Evolutionary conservation across 2,329 filamentous ascomycete genomes (phyloP), one percentile per base, ranked within the genome.

Genomic region (Ophiocordyceps robertsii): DNA sequence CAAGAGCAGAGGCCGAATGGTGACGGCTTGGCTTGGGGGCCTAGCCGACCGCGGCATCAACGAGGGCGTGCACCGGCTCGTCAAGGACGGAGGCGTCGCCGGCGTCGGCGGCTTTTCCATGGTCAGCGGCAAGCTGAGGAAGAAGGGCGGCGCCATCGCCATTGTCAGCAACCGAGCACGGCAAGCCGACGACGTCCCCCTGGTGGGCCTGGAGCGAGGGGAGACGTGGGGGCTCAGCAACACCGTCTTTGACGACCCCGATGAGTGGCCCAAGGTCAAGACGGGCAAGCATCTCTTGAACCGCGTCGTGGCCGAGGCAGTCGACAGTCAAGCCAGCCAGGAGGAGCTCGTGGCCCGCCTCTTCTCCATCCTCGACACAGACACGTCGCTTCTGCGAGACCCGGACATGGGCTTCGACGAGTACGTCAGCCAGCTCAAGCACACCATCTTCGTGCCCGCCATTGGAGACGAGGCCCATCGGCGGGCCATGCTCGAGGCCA

Each of bases 41-140:
- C 59, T 67, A 11, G 60, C 66, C 1, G 59, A 64, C n/a, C 67
- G 73, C 51, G 59, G 61, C 14, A 64, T 73, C 2, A 57, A 63
- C 29, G 58, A 69, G 3, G 77, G 75, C 49, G 72, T 78, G 14
- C 53, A 67, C 42, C 61, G 63, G 10, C 62, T 80, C 50, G 65
- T 80, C 39, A 64, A 67, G 35, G 68, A 68, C 27, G 64, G 65
- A 19, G 59, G 72, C 10, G 69, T 78, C 19, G 72, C 72, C 51
- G 76, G 74, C 40, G 74, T 82, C 14, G 79, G 79, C 7, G 78
- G 79, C 0, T 82, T 82, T 54, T 80, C 75, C 21, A 69, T 83
- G 53, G 65, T 81, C n/a, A 80, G 77, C 47, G 76, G 75, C 9
- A 79, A 77, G 52, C 61, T 83, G 50, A 57, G 63, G 39, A 60